phyloP scores from a whole-genome alignment of 352 stramenopile species.

The Nothophytophthora sp. region DNA sequence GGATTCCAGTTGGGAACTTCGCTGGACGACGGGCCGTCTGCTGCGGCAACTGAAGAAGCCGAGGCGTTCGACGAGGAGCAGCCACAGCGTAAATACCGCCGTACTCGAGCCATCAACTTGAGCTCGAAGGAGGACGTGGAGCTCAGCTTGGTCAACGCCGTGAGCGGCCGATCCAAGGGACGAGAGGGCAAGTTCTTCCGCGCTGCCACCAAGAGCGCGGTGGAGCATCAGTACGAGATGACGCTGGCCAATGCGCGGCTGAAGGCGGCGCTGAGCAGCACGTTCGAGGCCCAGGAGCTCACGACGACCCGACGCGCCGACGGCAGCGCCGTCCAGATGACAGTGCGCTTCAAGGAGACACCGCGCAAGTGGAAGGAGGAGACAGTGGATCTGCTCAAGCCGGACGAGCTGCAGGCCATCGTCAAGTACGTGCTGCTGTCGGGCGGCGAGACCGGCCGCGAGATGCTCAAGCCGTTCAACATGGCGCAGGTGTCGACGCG shows the following conservation, averaged over 20 bases:
- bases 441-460: constrained; percentile 70
- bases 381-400: constrained; percentile 64
- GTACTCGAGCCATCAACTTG: constrained; percentile 54
- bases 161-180: constrained; percentile 54
- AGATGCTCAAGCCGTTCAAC: constrained; percentile 92
- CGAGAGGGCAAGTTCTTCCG: constrained; percentile 81
- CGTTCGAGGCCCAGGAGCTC: constrained; percentile 62
- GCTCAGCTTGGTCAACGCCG: constrained; percentile 60
- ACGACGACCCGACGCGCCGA: constrained; percentile 20
- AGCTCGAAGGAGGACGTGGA: constrained; percentile 81
- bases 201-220: constrained; percentile 66
- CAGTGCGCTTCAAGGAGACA: constrained; percentile 78
- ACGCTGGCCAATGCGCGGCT: constrained; percentile 72
- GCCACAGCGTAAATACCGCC: constrained; percentile 48
- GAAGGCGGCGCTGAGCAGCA: constrained; percentile 57
- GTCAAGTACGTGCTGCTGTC: constrained; percentile 87
- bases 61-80: constrained; percentile 16
- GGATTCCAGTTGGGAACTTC: constrained; percentile 61
- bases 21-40: constrained; percentile 24
- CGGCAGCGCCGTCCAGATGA: constrained; percentile 43
- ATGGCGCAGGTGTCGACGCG: constrained; percentile 85
- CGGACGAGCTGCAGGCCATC: constrained; percentile 62
- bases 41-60: background rate
- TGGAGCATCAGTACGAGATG: constrained; percentile 83
- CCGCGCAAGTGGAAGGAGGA: constrained; percentile 85